Evolutionary conservation across 345 rosid species (phyloP).

Genomic region (Atalantia buxifolia): DNA sequence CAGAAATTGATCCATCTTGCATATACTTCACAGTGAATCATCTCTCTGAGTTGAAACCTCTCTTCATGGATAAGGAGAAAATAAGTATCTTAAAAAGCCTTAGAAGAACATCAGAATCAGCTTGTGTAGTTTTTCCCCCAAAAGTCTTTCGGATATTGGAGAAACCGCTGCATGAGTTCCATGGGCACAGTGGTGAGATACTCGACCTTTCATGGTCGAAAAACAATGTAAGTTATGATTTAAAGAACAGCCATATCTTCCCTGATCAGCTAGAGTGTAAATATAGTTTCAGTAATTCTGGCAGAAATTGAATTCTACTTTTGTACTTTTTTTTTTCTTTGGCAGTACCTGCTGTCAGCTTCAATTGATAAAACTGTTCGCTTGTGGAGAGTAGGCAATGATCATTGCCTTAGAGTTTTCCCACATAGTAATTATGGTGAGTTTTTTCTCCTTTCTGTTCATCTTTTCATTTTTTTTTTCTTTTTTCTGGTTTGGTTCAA

Average conservation of each 20-base stretch:
- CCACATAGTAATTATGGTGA: slow-evolving; percentile 77
- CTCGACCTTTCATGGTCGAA: slow-evolving; percentile 82
- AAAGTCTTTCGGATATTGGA: slow-evolving; percentile 71
- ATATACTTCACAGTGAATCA: slow-evolving; percentile 71
- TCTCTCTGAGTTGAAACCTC: slow-evolving; percentile 64
- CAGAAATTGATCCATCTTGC: slow-evolving; percentile 73
- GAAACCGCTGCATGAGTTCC: slow-evolving; percentile 66
- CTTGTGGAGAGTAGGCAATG: slow-evolving; percentile 66
- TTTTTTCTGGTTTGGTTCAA: background rate
- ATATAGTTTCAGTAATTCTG: background rate
- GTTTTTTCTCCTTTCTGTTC: slow-evolving; percentile 2
- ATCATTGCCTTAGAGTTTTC: slow-evolving; percentile 57
- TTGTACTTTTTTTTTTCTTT: slow-evolving; percentile 15
- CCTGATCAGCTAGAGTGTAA: background rate
- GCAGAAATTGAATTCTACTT: background rate
- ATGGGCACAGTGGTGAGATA: slow-evolving; percentile 61
- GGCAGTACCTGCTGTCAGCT: slow-evolving; percentile 75
- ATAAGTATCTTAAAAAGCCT: slow-evolving; percentile 45
- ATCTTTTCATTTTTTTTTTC: background rate
- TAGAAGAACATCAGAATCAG: slow-evolving; percentile 67
- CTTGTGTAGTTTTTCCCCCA: slow-evolving; percentile 81
- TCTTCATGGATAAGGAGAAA: slow-evolving; percentile 50
- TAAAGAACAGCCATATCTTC: background rate
- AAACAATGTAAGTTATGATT: slow-evolving; percentile 54
- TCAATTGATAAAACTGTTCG: slow-evolving; percentile 77